Base-by-base conservation (phyloP, 2,329 filamentous ascomycete genomes). In the Pleurostoma richardsiae region DNA sequence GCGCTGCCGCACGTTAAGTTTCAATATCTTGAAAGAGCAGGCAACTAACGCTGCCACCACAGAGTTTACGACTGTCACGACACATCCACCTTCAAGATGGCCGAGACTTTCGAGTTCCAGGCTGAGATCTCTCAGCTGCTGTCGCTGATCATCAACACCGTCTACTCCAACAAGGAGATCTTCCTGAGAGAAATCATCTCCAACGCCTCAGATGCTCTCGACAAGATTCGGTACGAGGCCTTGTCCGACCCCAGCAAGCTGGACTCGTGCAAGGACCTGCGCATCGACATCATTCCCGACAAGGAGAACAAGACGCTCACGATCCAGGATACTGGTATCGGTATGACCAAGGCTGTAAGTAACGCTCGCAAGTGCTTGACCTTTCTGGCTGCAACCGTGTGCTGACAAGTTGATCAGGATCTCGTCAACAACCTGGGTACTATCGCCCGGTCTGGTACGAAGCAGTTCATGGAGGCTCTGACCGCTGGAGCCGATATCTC, bases 121-220 rank as follows among this genome's bases (percentile, higher is more conserved):
- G 94, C 94, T 87, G 94, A 99, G 88, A 99, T 99, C 71, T 97
- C 92, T 88, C 94, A 99, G 89, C 89, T 99, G 59, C 88, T 99
- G 70, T 90, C 86, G 61, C 88, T 99, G 71, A 99, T 99, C 77
- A 99, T 99, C 84, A 99, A 99, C 88, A 97, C 94, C 59, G 94
- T 99, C 79, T 99, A 97, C 83, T 96, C 91, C 63, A 99, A 99
- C 87, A 99, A 99, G 83, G 94, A 97, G 79, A 97, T 99, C 71
- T 99, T 99, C 86, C 79, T 99, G 65, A 82, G 94, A 86, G 94
- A 99, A 79, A 71, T 99, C 63, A 89, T 99, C 67, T 97, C 94
- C 77, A 99, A 99, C 78, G 86, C 87, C 68, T 97, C 92, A 65
- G 94, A 99, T 86, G 94, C 94, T 52, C 83, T 99, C 63, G 94